These are phyloP conservation scores for Gossypioides kirkii DNA, from an alignment of 345 rosid species.

Conservation along the genomic window DNA sequence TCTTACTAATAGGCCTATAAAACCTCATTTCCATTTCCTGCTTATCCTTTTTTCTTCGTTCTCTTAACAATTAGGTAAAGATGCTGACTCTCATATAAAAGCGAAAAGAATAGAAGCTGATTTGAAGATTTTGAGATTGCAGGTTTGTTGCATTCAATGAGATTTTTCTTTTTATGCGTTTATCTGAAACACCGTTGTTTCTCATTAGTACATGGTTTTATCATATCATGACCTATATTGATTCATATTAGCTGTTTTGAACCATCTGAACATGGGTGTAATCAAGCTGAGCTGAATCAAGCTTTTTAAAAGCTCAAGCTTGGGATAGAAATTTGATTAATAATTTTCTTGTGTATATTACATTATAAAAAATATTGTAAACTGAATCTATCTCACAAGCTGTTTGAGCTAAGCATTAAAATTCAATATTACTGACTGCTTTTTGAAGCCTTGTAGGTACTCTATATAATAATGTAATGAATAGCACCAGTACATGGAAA, in stretches of 20 bases:
- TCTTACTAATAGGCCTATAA: background rate
- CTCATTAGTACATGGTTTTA: background rate
- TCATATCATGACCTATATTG: background rate
- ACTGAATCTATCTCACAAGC: background rate
- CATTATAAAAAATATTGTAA: background rate
- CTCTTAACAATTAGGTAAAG: conserved; percentile 18
- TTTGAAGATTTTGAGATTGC: conserved; percentile 73
- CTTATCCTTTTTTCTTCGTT: background rate
- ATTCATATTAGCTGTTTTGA: background rate
- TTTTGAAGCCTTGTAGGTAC: background rate
- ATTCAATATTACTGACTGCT: background rate
- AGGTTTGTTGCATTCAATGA: conserved; percentile 37
- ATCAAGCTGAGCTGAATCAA: background rate
- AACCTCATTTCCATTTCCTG: background rate
- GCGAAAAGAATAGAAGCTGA: conserved; percentile 81
- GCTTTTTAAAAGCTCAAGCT: background rate
- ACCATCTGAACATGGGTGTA: background rate
- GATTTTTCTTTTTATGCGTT: background rate
- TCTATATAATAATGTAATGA: background rate
- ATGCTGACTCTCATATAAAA: conserved; percentile 43
- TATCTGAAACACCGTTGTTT: background rate
- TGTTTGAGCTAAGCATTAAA: too few relatives aligned
- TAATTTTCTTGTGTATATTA: background rate
- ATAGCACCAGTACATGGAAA: background rate
- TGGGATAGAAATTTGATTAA: background rate